Evolutionary conservation across 2,329 filamentous ascomycete genomes (phyloP).

Genomic region (Botrytis elliptica): DNA sequence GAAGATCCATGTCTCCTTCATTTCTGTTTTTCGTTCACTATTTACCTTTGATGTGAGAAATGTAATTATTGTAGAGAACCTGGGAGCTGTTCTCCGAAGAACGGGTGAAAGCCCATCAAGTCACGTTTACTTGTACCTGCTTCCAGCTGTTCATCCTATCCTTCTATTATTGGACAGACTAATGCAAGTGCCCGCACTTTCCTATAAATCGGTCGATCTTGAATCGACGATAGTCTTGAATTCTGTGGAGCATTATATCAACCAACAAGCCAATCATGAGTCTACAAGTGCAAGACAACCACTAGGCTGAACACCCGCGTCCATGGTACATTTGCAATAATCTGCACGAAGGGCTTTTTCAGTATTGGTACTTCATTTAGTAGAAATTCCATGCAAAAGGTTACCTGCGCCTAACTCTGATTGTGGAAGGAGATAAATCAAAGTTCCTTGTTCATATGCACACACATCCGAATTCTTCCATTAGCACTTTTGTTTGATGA

Average conservation of each 20-base stretch:
- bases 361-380: not conserved
- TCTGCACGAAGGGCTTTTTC: not conserved
- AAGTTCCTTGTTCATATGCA: not conserved
- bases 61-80: not conserved
- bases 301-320: not conserved
- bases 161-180: not conserved
- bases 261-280: not conserved
- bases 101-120: not conserved
- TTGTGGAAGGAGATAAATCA: not conserved
- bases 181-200: not conserved
- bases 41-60: not conserved
- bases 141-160: not conserved
- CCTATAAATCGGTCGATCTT: not conserved
- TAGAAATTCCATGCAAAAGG: not conserved
- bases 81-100: not conserved
- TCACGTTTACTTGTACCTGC: not conserved
- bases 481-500: not conserved
- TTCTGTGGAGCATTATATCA: not conserved
- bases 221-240: not conserved
- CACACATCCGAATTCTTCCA: not conserved
- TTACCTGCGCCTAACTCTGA: not conserved
- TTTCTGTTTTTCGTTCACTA: not conserved
- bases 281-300: not conserved
- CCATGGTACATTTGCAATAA: not conserved
- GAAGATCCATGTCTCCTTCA: not conserved